phyloP scores from a whole-genome alignment of 768 basidiomycete species.

The Boletus rubroflammeus region DNA sequence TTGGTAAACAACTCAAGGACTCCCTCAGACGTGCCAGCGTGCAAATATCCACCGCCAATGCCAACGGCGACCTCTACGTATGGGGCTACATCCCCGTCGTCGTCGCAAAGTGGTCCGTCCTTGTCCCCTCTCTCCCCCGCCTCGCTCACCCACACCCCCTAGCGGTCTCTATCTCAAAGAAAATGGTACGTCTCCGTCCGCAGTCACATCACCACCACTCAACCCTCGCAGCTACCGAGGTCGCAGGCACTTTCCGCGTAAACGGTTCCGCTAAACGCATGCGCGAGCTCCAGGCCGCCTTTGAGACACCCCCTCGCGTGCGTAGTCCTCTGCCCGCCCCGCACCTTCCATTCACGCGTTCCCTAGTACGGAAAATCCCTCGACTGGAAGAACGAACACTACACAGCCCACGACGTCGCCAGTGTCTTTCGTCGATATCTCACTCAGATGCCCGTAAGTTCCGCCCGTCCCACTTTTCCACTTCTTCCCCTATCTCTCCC shows the following conservation, averaged over 20 bases:
- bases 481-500: slow-evolving; percentile 4
- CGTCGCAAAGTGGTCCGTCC: slow-evolving; percentile 88
- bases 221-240: slow-evolving; percentile 66
- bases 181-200: slow-evolving; percentile 52
- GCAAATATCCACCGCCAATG: slow-evolving; percentile 87
- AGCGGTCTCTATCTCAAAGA: slow-evolving; percentile 95
- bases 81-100: slow-evolving; percentile 97
- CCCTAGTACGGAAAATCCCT: slow-evolving; percentile 87
- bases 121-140: neutral
- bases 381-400: slow-evolving; percentile 83
- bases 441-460: slow-evolving; percentile 91
- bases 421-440: slow-evolving; percentile 95
- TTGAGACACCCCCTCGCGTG: slow-evolving; percentile 87
- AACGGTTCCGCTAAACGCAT: slow-evolving; percentile 95
- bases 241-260: slow-evolving; percentile 91
- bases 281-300: slow-evolving; percentile 89
- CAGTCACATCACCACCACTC: neutral
- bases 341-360: slow-evolving; percentile 4
- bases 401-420: slow-evolving; percentile 95
- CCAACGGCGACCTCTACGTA: slow-evolving; percentile 78
- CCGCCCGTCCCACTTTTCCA: neutral
- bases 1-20: slow-evolving; percentile 81
- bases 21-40: slow-evolving; percentile 85
- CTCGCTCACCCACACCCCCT: slow-evolving; percentile 7
- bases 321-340: slow-evolving; percentile 15